phyloP scores from a whole-genome alignment of 441 rosid species.

The Corymbia citriodora region DNA sequence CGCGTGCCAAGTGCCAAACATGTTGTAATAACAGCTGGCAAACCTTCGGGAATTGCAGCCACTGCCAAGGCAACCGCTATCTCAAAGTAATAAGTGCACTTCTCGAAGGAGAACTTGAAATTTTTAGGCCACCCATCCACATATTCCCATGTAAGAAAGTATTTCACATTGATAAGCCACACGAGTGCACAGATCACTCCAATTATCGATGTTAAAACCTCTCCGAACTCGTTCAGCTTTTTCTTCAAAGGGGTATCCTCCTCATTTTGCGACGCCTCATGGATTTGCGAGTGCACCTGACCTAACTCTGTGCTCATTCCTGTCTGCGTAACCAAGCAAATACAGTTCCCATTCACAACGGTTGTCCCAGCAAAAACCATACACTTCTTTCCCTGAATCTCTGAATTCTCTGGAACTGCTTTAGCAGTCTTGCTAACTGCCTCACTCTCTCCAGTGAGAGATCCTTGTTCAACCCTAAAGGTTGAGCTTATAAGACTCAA shows the following conservation, averaged over 20 bases:
- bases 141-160: slow-evolving; percentile 83
- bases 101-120: slow-evolving; percentile 86
- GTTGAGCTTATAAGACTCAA: slow-evolving; percentile 75
- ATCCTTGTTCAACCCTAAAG: slow-evolving; percentile 75
- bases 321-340: slow-evolving; percentile 63
- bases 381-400: slow-evolving; percentile 84
- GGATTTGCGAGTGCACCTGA: slow-evolving; percentile 82
- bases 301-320: slow-evolving; percentile 90
- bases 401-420: slow-evolving; percentile 54
- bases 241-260: slow-evolving; percentile 87
- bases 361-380: slow-evolving; percentile 85
- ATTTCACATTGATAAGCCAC: slow-evolving; percentile 86
- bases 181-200: slow-evolving; percentile 65
- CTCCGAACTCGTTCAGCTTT: slow-evolving; percentile 84
- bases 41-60: slow-evolving; percentile 87
- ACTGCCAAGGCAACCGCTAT: slow-evolving; percentile 89
- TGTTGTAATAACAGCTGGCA: slow-evolving; percentile 88
- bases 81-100: slow-evolving; percentile 92
- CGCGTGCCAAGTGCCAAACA: slow-evolving; percentile 90
- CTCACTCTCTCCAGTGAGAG: slow-evolving; percentile 93
- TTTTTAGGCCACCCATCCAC: slow-evolving; percentile 79
- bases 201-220: slow-evolving; percentile 67
- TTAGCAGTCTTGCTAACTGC: slow-evolving; percentile 72
- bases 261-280: slow-evolving; percentile 69
- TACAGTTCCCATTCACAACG: slow-evolving; percentile 72